These are phyloP conservation scores for Ramularia endophylla DNA, from an alignment of 2,329 filamentous ascomycete species.

Conservation along the genomic window DNA sequence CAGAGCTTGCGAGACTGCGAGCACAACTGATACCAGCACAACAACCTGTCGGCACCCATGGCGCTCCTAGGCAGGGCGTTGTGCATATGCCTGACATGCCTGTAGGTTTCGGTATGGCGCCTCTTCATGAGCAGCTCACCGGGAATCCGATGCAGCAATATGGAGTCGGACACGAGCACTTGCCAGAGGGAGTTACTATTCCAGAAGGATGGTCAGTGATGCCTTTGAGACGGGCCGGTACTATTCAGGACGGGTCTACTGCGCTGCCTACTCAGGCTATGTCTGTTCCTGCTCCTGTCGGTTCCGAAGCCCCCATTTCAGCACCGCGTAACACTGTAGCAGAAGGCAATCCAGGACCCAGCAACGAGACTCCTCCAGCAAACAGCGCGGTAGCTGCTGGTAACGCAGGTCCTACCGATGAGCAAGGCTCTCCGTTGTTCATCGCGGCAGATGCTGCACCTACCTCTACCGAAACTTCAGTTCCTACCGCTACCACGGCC, in stretches of 20 bases:
- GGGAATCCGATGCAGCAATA: slow-evolving; percentile 29
- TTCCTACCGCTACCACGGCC: too few species aligned
- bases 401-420: slow-evolving; percentile 22
- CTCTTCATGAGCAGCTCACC: slow-evolving; percentile 11
- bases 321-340: neutral
- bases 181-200: slow-evolving; percentile 47
- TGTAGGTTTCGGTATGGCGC: neutral
- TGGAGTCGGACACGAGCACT: slow-evolving; percentile 37
- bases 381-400: neutral
- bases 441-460: slow-evolving; percentile 12
- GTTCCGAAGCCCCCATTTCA: neutral
- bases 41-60: slow-evolving; percentile 13
- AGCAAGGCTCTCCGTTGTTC: slow-evolving; percentile 26
- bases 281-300: neutral
- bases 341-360: slow-evolving; percentile 14
- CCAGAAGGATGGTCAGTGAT: slow-evolving; percentile 49
- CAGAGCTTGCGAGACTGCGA: slow-evolving; percentile 62
- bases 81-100: slow-evolving; percentile 6
- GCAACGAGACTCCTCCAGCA: slow-evolving; percentile 22
- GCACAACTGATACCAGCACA: slow-evolving; percentile 26
- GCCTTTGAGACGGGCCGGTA: slow-evolving; percentile 37
- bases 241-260: neutral
- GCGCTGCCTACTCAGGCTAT: too few species aligned
- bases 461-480: neutral
- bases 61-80: slow-evolving; percentile 5